phyloP scores from a whole-genome alignment of 192 early-diverging fungal genomes.

The Coemansia sp. region DNA sequence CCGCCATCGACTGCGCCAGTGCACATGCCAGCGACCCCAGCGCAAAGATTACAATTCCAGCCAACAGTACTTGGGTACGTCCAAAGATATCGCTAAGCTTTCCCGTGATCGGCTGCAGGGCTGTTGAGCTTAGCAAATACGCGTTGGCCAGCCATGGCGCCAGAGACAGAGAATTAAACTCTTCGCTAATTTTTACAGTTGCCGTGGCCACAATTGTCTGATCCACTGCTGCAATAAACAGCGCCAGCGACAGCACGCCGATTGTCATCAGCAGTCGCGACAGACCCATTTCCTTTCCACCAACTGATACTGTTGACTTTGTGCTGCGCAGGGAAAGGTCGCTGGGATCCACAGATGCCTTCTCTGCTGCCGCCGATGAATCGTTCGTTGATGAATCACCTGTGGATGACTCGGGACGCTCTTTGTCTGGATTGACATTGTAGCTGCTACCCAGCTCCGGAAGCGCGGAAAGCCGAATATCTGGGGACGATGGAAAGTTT shows the following conservation, averaged over 20 bases:
- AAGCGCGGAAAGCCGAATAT: not conserved
- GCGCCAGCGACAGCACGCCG: slow-evolving; percentile 47
- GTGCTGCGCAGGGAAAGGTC: slow-evolving; percentile 25
- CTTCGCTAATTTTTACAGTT: slow-evolving; percentile 60
- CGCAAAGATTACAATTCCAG: slow-evolving; percentile 58
- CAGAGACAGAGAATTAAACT: slow-evolving; percentile 60
- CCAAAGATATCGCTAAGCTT: slow-evolving; percentile 86
- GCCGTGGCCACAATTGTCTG: slow-evolving; percentile 76
- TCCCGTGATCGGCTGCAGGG: slow-evolving; percentile 77
- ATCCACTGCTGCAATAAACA: slow-evolving; percentile 69
- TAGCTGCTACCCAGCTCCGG: not conserved
- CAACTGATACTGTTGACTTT: slow-evolving; percentile 2
- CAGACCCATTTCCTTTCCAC: slow-evolving; percentile 21
- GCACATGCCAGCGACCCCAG: slow-evolving; percentile 59
- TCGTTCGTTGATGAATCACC: slow-evolving; percentile 5
- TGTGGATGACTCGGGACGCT: not conserved
- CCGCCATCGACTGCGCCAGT: slow-evolving; percentile 59
- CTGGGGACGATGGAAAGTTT: not conserved
- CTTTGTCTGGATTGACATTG: not conserved
- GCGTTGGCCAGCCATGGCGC: slow-evolving; percentile 79
- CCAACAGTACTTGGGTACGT: slow-evolving; percentile 59
- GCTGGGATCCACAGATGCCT: not conserved
- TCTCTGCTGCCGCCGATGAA: not conserved
- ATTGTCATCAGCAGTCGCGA: slow-evolving; percentile 36
- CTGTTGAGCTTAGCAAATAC: slow-evolving; percentile 70